These are phyloP conservation scores for Citrus mangshanensis DNA, from an alignment of 345 rosid genomes.

Conservation along the genomic window DNA sequence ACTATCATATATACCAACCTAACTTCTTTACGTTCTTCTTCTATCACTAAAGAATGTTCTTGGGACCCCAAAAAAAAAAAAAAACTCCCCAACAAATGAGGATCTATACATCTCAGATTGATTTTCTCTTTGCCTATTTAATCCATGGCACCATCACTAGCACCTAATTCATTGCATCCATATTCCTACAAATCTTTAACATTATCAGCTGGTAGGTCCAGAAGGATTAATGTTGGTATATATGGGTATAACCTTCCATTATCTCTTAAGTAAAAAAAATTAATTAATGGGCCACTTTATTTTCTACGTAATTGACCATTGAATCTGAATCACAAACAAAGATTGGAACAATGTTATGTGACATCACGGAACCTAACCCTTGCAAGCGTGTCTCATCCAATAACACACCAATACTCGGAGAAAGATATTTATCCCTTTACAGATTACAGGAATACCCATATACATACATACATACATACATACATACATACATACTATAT, in stretches of 20 bases:
- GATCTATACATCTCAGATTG: background rate
- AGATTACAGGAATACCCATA: too few relatives aligned
- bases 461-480: too few relatives aligned
- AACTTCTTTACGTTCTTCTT: too few relatives aligned
- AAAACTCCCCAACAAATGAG: background rate
- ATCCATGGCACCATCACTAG: background rate
- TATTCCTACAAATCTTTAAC: background rate
- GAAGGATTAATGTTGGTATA: background rate
- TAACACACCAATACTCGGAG: background rate
- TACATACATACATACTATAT: too few relatives aligned
- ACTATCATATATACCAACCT: too few relatives aligned
- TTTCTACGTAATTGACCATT: background rate
- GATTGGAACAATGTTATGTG: background rate
- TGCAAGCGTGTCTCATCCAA: slow-evolving; percentile 10
- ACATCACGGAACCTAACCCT: background rate
- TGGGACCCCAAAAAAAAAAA: too few relatives aligned
- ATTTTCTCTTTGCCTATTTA: background rate
- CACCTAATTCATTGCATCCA: background rate
- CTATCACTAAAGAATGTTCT: too few relatives aligned
- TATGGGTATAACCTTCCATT: background rate
- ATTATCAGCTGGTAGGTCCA: background rate
- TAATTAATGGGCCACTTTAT: background rate
- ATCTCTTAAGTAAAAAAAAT: background rate
- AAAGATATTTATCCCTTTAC: background rate
- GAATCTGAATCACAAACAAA: background rate